A percentile compares a stretch with the other conserved stretches of the same genome.
phyloP scores from a whole-genome alignment of 2,329 filamentous ascomycete species.

The Curvularia sp. region DNA sequence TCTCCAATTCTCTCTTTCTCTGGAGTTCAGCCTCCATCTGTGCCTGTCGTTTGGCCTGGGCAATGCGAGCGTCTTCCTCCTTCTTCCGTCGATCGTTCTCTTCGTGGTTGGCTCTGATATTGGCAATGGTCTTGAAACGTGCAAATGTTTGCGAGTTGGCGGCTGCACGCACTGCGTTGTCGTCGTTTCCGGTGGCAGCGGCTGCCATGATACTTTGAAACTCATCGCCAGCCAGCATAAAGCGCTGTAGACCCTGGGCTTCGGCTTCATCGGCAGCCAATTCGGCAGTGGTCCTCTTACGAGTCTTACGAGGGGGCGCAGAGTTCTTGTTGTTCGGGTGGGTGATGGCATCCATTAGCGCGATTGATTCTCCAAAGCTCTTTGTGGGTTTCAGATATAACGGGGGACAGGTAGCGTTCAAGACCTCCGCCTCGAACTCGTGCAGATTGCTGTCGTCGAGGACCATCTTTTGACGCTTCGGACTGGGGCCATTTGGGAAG shows the following conservation, averaged over 20 bases:
- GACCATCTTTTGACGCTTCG: constrained; percentile 75
- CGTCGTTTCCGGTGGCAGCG: constrained; percentile 69
- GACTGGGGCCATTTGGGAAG: constrained; percentile 68
- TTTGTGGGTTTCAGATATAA: constrained; percentile 80
- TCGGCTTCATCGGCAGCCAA: constrained; percentile 93
- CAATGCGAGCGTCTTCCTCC: constrained; percentile 57
- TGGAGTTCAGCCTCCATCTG: constrained; percentile 46
- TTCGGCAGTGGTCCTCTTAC: constrained; percentile 93
- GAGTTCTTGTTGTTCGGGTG: constrained; percentile 79
- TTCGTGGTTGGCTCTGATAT: constrained; percentile 78
- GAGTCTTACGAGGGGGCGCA: constrained; percentile 82
- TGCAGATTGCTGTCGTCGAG: constrained; percentile 77
- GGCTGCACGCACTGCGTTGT: constrained; percentile 67
- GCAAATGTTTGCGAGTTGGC: constrained; percentile 88
- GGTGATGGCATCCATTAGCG: constrained; percentile 72
- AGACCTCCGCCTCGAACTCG: constrained; percentile 77
- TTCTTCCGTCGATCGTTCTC: constrained; percentile 68
- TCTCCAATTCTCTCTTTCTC: constrained; percentile 47
- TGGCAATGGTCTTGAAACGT: constrained; percentile 87
- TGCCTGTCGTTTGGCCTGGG: constrained; percentile 52
- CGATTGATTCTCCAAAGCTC: constrained; percentile 71
- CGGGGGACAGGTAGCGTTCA: constrained; percentile 75
- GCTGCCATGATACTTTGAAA: constrained; percentile 69
- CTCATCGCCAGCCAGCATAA: constrained; percentile 92
- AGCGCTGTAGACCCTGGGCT: constrained; percentile 86